Conservation (phyloP, 1,284 basidiomycete species). For the Apiotrichum siamense region DNA sequence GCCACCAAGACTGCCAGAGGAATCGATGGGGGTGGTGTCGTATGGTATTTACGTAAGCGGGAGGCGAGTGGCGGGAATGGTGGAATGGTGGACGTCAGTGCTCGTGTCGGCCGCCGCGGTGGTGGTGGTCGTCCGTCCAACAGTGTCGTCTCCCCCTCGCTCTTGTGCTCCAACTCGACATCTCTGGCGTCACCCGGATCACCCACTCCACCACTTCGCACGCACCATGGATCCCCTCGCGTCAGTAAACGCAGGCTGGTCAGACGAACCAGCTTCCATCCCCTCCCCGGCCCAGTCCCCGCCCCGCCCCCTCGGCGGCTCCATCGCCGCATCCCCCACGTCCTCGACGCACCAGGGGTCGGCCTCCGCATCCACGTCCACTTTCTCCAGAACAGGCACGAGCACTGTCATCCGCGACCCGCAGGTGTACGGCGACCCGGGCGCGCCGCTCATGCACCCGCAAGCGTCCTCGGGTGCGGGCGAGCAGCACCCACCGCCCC, state of each 20-base stretch:
- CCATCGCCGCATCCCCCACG: slow-evolving; percentile 4
- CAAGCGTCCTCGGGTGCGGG: slow-evolving; percentile 2
- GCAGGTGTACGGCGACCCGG: slow-evolving; percentile 40
- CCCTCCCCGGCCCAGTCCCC: slow-evolving; percentile 1
- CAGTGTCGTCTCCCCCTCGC: too few relatives aligned
- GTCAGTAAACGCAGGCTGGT: slow-evolving; percentile 20
- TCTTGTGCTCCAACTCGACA: too few relatives aligned
- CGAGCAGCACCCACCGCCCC: slow-evolving; percentile 38
- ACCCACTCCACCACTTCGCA: slow-evolving; percentile 4
- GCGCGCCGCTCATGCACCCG: slow-evolving; percentile 26
- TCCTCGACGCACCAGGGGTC: neutral
- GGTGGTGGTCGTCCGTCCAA: too few relatives aligned
- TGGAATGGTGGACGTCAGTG: too few relatives aligned
- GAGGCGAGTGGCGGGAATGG: too few relatives aligned
- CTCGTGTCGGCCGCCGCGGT: too few relatives aligned
- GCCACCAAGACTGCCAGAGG: too few relatives aligned
- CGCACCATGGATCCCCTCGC: slow-evolving; percentile 21
- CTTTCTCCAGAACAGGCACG: slow-evolving; percentile 7
- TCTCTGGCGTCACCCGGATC: neutral
- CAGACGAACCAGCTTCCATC: neutral
- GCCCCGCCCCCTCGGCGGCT: neutral
- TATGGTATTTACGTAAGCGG: too few relatives aligned
- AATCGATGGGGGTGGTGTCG: neutral
- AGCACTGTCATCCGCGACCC: slow-evolving; percentile 34
- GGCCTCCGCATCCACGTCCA: neutral